Evolutionary conservation across 352 stramenopile species (phyloP).

Genomic region (Pythium biforme): DNA sequence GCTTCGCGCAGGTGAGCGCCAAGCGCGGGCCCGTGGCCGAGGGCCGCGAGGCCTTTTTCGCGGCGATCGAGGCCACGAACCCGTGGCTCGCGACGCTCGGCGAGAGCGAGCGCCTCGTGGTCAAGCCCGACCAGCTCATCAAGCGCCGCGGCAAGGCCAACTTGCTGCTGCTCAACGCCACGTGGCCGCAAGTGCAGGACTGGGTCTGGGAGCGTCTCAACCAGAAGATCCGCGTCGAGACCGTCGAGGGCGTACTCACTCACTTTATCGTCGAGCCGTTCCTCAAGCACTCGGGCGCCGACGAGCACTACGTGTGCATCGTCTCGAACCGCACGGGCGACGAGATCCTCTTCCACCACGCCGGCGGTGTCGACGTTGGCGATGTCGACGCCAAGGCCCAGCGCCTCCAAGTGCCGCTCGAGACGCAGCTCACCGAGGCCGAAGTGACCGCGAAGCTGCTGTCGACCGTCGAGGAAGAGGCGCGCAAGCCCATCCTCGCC

Average conservation of each 20-base stretch:
- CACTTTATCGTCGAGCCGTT: slow-evolving; percentile 99
- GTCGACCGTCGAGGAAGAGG: slow-evolving; percentile 66
- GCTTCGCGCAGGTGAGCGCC: slow-evolving; percentile 72
- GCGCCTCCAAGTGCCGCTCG: slow-evolving; percentile 84
- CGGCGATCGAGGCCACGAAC: slow-evolving; percentile 63
- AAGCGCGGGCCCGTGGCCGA: slow-evolving; percentile 7
- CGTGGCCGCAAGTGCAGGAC: slow-evolving; percentile 89
- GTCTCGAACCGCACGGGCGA: slow-evolving; percentile 93
- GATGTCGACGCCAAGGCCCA: slow-evolving; percentile 94
- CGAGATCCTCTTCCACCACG: slow-evolving; percentile 96
- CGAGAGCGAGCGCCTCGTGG: slow-evolving; percentile 86
- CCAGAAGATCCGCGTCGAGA: slow-evolving; percentile 90
- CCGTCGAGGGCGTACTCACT: slow-evolving; percentile 90
- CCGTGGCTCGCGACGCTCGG: slow-evolving; percentile 78
- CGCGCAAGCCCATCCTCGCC: slow-evolving; percentile 75
- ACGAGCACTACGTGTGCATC: slow-evolving; percentile 98
- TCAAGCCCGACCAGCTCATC: slow-evolving; percentile 98
- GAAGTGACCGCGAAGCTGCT: slow-evolving; percentile 80
- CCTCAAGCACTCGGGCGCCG: slow-evolving; percentile 86
- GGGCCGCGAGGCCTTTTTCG: slow-evolving; percentile 59
- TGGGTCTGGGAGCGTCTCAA: slow-evolving; percentile 95
- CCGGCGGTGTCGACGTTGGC: slow-evolving; percentile 95
- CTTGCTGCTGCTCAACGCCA: slow-evolving; percentile 94
- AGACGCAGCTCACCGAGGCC: slow-evolving; percentile 62
- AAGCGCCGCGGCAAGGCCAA: slow-evolving; percentile 96